A percentile compares a stretch with the other conserved stretches of the same genome.
Conservation (phyloP, 164 flowering plant genomes). For the Vitis cinerea region DNA sequence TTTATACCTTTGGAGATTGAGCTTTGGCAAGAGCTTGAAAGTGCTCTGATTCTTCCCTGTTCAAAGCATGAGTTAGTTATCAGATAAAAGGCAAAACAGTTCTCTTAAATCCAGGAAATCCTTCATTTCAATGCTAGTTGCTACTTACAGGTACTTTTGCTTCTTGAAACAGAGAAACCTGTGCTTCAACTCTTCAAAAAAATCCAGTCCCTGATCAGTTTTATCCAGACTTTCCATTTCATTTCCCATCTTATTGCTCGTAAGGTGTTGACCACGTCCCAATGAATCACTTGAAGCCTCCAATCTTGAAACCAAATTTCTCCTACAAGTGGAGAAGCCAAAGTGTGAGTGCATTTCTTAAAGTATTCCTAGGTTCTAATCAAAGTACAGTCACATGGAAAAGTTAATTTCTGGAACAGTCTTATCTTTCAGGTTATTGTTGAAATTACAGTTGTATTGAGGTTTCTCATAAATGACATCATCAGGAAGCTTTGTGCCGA, state of each 20-base stretch:
- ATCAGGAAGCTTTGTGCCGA: too few relatives aligned
- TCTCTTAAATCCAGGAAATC: not conserved
- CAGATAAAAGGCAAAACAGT: not conserved
- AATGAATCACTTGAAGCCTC: slow-evolving; percentile 33
- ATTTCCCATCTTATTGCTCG: slow-evolving; percentile 15
- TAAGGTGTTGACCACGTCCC: slow-evolving; percentile 25
- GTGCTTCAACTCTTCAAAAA: slow-evolving; percentile 49
- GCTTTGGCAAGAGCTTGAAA: slow-evolving; percentile 56
- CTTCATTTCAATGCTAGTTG: not conserved
- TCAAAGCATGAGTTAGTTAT: not conserved
- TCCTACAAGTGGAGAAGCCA: slow-evolving; percentile 28
- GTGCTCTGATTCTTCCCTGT: slow-evolving; percentile 60
- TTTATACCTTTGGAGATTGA: slow-evolving; percentile 77
- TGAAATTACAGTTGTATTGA: too few relatives aligned
- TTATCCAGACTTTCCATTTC: slow-evolving; percentile 19
- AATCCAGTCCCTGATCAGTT: slow-evolving; percentile 23
- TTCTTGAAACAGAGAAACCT: slow-evolving; percentile 73
- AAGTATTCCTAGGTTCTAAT: not conserved
- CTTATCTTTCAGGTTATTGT: too few relatives aligned
- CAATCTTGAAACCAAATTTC: slow-evolving; percentile 17
- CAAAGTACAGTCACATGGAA: not conserved
- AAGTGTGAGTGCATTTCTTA: not conserved
- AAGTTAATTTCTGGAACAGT: too few relatives aligned
- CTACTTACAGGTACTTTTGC: slow-evolving; percentile 63
- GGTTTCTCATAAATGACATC: too few relatives aligned